Base-by-base conservation (phyloP, 2,329 filamentous ascomycete genomes). In the Akanthomyces muscarius region DNA sequence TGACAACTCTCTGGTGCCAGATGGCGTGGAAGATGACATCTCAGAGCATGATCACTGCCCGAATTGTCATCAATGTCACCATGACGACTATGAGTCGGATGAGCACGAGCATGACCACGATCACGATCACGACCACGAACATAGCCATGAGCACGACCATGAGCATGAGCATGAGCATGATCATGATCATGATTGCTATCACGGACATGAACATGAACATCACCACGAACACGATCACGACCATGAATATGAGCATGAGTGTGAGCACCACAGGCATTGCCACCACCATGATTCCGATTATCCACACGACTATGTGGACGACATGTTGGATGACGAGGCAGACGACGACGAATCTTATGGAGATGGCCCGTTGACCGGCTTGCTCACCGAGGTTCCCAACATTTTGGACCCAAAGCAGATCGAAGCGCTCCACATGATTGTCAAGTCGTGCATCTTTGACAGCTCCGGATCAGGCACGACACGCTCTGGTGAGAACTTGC, bases 341-440 rank as follows among this genome's bases (percentile, higher is more conserved):
- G 86, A 88, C 61, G 90, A 92, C 65, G 89, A 92, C 69, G 89
- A 92, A 67, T 90, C 89, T n/a, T 90, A 90, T 68, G 87, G 85
- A 18, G 88, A 92, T 67, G 90, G 91, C 4, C 89, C 91, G 25
- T 83, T 91, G 71, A 89, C 91, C 21, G 94, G 94, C 14, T 79
- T 98, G 16, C 79, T 98, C 62, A 97, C 94, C 0, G 94, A 98
- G 73, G 92, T 98, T 14, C 94, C 94, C 36, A 90, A 98, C 68
- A 96, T 97, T 44, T 81, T 98, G 36, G 93, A 96, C 50, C 94
- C 94, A 0, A 93, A 92, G 62, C 94, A 98, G 75, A 97, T 97
- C 61, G 94, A 98, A 75, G 93, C 95, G 6, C 79, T 98, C 60
- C 94, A 96, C 62, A 97, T 97, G 93, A 96, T 97, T 64, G 89